These are phyloP conservation scores for Carpinus viminea DNA, from an alignment of 306 rosid species.

Conservation along the genomic window DNA sequence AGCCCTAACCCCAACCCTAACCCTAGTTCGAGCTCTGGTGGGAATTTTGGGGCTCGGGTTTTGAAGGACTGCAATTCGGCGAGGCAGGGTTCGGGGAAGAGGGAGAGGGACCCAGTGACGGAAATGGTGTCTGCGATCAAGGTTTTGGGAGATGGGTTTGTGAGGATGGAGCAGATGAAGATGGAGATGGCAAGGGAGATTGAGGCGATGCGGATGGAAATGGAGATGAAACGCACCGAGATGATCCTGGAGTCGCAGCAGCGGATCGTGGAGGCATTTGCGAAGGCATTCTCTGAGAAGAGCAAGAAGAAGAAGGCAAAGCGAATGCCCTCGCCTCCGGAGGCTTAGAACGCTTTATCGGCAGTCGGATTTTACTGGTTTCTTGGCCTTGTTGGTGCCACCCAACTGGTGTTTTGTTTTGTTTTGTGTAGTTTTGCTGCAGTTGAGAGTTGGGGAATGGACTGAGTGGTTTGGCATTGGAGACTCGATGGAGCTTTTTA, in stretches of 20 bases:
- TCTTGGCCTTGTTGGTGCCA: background rate
- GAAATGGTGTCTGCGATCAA: conserved; percentile 85
- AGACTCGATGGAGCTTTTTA: background rate
- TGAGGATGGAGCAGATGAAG: conserved; percentile 91
- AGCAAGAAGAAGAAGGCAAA: conserved; percentile 57
- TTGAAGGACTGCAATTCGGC: conserved; percentile 45
- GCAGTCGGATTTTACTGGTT: background rate
- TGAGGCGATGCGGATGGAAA: conserved; percentile 86
- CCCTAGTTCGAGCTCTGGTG: conserved; percentile 33
- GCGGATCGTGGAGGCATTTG: conserved; percentile 82
- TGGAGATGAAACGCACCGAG: conserved; percentile 95
- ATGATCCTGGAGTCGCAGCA: conserved; percentile 95
- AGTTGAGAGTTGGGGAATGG: background rate
- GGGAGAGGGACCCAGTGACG: conserved; percentile 56
- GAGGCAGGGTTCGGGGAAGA: conserved; percentile 46
- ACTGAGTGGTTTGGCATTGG: background rate
- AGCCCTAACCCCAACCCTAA: conserved; percentile 24
- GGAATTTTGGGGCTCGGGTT: conserved; percentile 46
- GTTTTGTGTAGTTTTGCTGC: background rate
- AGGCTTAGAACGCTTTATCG: conserved; percentile 28
- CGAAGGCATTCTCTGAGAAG: conserved; percentile 77
- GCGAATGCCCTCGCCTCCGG: conserved; percentile 62
- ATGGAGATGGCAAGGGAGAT: conserved; percentile 97
- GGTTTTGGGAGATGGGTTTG: conserved; percentile 88
- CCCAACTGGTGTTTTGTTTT: background rate